Base-by-base conservation (phyloP, 495 filamentous ascomycete genomes). In the Coniosporium apollinis region DNA sequence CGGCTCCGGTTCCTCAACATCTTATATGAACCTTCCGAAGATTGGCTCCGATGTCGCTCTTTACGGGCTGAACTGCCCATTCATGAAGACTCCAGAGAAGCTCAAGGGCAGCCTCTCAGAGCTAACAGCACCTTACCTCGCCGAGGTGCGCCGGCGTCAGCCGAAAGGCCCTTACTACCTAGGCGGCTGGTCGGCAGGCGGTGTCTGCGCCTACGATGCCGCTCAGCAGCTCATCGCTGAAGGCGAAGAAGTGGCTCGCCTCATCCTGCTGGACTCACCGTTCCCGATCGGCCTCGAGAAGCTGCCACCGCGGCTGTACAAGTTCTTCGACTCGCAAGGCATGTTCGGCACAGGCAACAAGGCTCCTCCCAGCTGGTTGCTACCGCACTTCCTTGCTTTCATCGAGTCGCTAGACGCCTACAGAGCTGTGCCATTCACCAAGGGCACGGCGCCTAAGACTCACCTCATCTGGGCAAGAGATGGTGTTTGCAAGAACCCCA, bases 121-220 rank as follows among this genome's bases (percentile, higher is more conserved):
- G 47, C 45, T 69, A 45, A 62, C 62, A 0, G 43, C 58, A 19
- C 60, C 60, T 34, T 84, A 72, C 47, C 58, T 76, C 17, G 45
- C 54, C 2, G 75, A 78, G 45, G 74, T 84, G 37, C 65, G 66
- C 40, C 64, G 65, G 1, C 67, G 68, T 19, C 75, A 77, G 44
- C 69, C 74, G 1, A 19, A 55, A 1, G 80, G 79, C 5, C 79
- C 80, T 0, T 86, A 84, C 46, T 52, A 65, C 21, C 46, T 86
- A 4, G 67, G 67, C 7, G 80, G 80, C 31, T 62, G 61, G 63
- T 62, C 65, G 30, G 46, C 56, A 2, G 64, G 65, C 0, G 69
- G 66, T 2, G 45, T 67, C 11, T 40, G 57, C 29, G 64, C 67
- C 11, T 66, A 54, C 34, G 49, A 56, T 8, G 48, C 44, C 4